Base-by-base conservation (phyloP, 169 alveolate genomes). In the Haemoproteus tartakovskyi region DNA sequence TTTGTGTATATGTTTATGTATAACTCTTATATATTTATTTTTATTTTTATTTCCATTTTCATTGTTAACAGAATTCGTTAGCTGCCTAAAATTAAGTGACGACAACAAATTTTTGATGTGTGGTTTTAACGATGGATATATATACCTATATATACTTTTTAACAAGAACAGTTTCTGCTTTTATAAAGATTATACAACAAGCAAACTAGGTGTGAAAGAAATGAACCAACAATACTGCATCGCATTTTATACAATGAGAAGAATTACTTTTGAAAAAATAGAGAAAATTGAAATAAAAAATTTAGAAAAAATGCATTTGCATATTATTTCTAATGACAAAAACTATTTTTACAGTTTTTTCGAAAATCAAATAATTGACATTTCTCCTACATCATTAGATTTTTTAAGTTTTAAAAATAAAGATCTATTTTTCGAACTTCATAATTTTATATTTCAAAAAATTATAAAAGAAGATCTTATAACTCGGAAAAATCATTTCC, bases 191-290 rank as follows among this genome's bases (percentile, higher is more conserved):
- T 36, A 47, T 47, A 47, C 8, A 9, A 47, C 24, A 16, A 47
- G 24, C 22, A 47, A 47, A 16, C 33, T 47, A 21, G 12, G 24
- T 21, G 19, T 47, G 19, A 47, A n/a, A 47, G 59, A 47, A 9
- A 47, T 47, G 59, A 47, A 47, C 24, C 8, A 47, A 12, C 19
- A 47, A 6, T 47, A 47, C 11, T 47, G 59, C 33, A 47, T 47
- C 19, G 37, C 59, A 1, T 6, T 47, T 16, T 47, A 47, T 19
- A 47, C 8, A 47, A 3, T 47, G 11, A 21, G 8, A 3, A 11
- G 59, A 21, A 47, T 21, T 1, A 2, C 16, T 14, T 4, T 47
- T 6, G 59, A 47, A 47, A 8, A 12, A 12, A 47, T 47, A 21
- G 37, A 47, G 19, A 47, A 12, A 36, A 47, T 47, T 4, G 24